Percentiles rank a stretch among this genome's conserved stretches.
These are phyloP conservation scores for Trichosporon inkin DNA, from an alignment of 1,284 basidiomycete species.

Conservation along the genomic window DNA sequence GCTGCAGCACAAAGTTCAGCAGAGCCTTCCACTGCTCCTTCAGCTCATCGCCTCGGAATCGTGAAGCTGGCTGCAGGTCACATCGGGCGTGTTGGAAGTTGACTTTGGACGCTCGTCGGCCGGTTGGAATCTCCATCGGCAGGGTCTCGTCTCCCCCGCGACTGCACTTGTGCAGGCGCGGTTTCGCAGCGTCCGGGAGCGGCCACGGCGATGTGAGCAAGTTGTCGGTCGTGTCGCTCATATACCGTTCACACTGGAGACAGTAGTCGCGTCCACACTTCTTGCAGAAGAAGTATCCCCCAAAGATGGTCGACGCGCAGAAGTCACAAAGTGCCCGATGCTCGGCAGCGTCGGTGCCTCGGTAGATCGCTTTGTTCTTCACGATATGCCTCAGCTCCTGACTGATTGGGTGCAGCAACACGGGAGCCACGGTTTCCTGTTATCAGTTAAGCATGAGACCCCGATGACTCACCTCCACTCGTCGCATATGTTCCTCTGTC, in stretches of 20 bases:
- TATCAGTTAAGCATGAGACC: conserved; percentile 9
- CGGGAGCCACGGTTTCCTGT: conserved; percentile 60
- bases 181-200: conserved; percentile 51
- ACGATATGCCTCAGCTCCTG: conserved; percentile 66
- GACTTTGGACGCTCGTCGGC: background rate
- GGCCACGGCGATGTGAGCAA: conserved; percentile 44
- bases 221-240: conserved; percentile 62
- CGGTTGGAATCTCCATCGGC: background rate
- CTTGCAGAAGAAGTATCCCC: conserved; percentile 80
- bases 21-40: conserved; percentile 50
- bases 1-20: conserved; percentile 33
- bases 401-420: conserved; percentile 64
- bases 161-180: conserved; percentile 27
- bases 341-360: conserved; percentile 65
- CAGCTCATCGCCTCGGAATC: conserved; percentile 66
- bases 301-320: conserved; percentile 87
- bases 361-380: conserved; percentile 61
- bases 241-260: conserved; percentile 69
- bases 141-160: conserved; percentile 12
- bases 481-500: conserved; percentile 28
- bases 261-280: conserved; percentile 88
- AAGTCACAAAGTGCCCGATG: conserved; percentile 82
- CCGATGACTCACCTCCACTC: conserved; percentile 38
- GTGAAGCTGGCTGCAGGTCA: conserved; percentile 73
- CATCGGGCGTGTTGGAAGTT: conserved; percentile 22